Base-by-base conservation (phyloP, 805 yeast species). In the Cyberlindnera lachancei region DNA sequence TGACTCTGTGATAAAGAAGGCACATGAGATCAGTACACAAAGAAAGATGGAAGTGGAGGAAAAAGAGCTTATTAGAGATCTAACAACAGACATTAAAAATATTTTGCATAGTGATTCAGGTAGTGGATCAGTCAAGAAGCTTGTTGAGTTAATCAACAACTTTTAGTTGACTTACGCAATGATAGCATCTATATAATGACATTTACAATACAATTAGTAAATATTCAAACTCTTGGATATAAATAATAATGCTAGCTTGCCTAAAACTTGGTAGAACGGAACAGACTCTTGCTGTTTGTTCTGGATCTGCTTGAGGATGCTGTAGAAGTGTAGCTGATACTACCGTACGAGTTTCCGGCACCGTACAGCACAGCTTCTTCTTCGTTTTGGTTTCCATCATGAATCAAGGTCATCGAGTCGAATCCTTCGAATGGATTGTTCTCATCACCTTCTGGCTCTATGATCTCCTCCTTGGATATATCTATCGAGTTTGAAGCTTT, bases 21-120 rank as follows among this genome's bases (percentile, higher is more conserved):
- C 98, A 6, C 86, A 84, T 50, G 67, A 95, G 34, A 84, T 87
- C 50, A 92, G 96, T 0, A 63, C 68, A 9, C 95, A 88, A 49
- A 65, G 92, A 32, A 95, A 85, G 54, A 79, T 72, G 34, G 37
- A 40, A 24, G 52, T 51, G n/a, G 54, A 51, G 27, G 17, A 27
- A 4, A 40, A 35, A 11, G 32, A 30, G 3, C 14, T 6, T 22
- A 29, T 26, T n/a, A n/a, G n/a, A n/a, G n/a, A n/a, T n/a, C n/a
- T n/a, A n/a, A n/a, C n/a, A n/a, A n/a, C n/a, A n/a, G n/a, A n/a
- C n/a, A n/a, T n/a, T n/a, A n/a, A n/a, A n/a, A n/a, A n/a, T n/a
- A n/a, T n/a, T n/a, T n/a, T n/a, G n/a, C n/a, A n/a, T n/a, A n/a
- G n/a, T n/a, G n/a, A n/a, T n/a, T n/a, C n/a, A n/a, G n/a, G n/a